Conservation (phyloP, 2,329 filamentous ascomycete genomes). For the Ophiostoma tasmaniense region DNA sequence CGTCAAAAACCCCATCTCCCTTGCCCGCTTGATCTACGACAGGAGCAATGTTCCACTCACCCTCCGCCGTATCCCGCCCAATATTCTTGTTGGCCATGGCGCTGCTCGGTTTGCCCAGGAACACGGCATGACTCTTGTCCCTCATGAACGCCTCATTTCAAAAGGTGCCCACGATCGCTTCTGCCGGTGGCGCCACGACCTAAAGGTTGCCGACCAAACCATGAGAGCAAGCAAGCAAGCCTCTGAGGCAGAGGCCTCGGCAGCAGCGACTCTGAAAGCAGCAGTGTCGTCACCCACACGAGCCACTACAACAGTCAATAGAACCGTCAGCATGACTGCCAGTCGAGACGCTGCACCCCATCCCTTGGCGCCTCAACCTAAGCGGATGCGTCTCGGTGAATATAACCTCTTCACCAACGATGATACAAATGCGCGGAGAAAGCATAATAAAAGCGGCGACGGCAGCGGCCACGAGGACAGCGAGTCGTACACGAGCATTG, state of each 20-base stretch:
- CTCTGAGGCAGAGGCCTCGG: neutral
- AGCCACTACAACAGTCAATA: neutral
- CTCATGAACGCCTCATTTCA: slow-evolving; percentile 71
- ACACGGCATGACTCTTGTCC: slow-evolving; percentile 63
- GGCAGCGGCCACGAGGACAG: slow-evolving; percentile 11
- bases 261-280: neutral
- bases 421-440: neutral
- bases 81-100: slow-evolving; percentile 78
- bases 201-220: slow-evolving; percentile 37
- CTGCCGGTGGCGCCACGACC: slow-evolving; percentile 66
- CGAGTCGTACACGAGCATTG: neutral
- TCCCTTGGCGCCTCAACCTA: slow-evolving; percentile 9
- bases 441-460: slow-evolving; percentile 13
- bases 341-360: neutral
- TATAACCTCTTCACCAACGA: slow-evolving; percentile 7
- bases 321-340: neutral
- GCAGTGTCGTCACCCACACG: neutral
- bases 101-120: slow-evolving; percentile 80
- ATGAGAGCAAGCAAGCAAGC: neutral
- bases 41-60: slow-evolving; percentile 68
- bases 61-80: slow-evolving; percentile 81
- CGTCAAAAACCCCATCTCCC: slow-evolving; percentile 83
- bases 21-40: slow-evolving; percentile 77
- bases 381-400: slow-evolving; percentile 11
- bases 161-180: slow-evolving; percentile 71